Percentiles rank a stretch among this genome's conserved stretches.
Conservation (phyloP, 1,284 basidiomycete species). For the Trichosporon faecale region DNA sequence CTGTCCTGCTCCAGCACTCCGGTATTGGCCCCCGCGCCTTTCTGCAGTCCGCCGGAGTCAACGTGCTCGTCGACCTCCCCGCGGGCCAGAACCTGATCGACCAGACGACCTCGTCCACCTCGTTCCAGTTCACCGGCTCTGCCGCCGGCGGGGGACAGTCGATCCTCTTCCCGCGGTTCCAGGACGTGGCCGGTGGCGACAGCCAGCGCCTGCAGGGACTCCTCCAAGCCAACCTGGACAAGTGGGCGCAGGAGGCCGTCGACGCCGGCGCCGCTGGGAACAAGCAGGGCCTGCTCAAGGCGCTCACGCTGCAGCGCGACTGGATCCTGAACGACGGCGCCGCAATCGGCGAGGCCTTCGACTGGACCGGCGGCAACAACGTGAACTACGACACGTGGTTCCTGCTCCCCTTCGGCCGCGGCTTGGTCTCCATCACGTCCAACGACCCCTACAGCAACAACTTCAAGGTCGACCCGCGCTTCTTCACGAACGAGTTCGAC, state of each 20-base stretch:
- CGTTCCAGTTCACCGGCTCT: constrained; percentile 25
- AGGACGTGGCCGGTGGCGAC: constrained; percentile 35
- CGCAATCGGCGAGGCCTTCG: constrained; percentile 42
- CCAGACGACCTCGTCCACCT: constrained; percentile 47
- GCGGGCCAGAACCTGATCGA: constrained; percentile 52
- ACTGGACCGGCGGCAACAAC: constrained; percentile 35
- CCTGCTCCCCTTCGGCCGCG: constrained; percentile 48
- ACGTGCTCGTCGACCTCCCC: constrained; percentile 41
- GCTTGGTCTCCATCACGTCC: constrained; percentile 40
- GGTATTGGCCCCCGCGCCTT: constrained; percentile 51
- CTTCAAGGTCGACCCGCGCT: constrained; percentile 46
- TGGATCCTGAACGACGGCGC: constrained; percentile 45
- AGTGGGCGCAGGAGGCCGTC: constrained; percentile 45
- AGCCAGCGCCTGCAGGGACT: constrained; percentile 23
- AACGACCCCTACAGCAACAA: constrained; percentile 35
- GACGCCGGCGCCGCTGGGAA: constrained; percentile 35
- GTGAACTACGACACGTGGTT: constrained; percentile 44
- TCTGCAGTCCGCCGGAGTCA: constrained; percentile 42
- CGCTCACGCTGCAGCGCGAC: constrained; percentile 45
- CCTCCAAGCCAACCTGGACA: constrained; percentile 36
- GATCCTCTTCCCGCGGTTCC: constrained; percentile 39
- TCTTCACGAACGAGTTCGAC: constrained; percentile 46
- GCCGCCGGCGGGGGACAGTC: constrained; percentile 30
- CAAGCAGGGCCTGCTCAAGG: constrained; percentile 33
- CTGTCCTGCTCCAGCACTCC: constrained; percentile 52